These are phyloP conservation scores for Sclerotinia sclerotiorum DNA, from an alignment of 2,329 filamentous ascomycete genomes.

Conservation along the genomic window DNA sequence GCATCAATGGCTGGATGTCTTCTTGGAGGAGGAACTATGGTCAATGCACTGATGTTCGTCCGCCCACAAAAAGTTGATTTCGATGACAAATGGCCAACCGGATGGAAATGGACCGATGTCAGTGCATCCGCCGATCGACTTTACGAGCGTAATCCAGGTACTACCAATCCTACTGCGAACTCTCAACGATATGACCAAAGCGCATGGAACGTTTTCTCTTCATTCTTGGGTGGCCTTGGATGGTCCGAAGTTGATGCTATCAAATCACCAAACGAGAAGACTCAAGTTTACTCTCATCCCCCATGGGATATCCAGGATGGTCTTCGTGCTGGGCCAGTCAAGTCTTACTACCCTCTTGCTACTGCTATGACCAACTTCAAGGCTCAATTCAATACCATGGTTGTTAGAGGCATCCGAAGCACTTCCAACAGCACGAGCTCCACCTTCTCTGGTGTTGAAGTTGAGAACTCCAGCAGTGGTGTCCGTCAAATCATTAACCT, in stretches of 20 bases:
- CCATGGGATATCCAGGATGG: conserved; percentile 65
- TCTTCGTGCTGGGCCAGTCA: conserved; percentile 66
- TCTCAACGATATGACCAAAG: conserved; percentile 63
- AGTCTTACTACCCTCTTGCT: conserved; percentile 66
- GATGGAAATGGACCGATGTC: conserved; percentile 68
- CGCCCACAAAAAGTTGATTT: conserved; percentile 64
- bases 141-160: conserved; percentile 68
- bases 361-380: conserved; percentile 61
- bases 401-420: conserved; percentile 60
- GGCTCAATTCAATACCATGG: conserved; percentile 62
- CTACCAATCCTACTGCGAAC: conserved; percentile 62
- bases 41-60: conserved; percentile 68
- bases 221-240: conserved; percentile 49
- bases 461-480: conserved; percentile 33
- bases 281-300: conserved; percentile 60
- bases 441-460: conserved; percentile 63
- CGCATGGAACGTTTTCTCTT: conserved; percentile 61
- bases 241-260: conserved; percentile 48
- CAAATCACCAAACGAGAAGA: conserved; percentile 59
- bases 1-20: conserved; percentile 70
- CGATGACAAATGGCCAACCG: conserved; percentile 64
- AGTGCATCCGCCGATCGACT: conserved; percentile 57
- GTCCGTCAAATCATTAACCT: conserved; percentile 41
- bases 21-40: conserved; percentile 54
- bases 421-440: conserved; percentile 52